These are phyloP conservation scores for Aspergillus felis DNA, from an alignment of 2,329 filamentous ascomycete genomes.

Conservation along the genomic window DNA sequence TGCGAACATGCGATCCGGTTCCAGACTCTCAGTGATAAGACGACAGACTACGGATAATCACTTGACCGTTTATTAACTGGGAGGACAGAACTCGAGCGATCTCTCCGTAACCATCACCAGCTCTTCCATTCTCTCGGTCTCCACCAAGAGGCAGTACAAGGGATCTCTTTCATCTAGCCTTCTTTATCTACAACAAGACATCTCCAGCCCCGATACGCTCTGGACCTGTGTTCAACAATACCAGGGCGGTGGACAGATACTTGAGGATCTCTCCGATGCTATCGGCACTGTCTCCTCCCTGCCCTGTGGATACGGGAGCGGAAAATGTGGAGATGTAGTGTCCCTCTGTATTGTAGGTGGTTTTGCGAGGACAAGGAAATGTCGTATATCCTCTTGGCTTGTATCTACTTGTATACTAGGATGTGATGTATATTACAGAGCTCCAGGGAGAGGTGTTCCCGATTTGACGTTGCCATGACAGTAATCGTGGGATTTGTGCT, in stretches of 20 bases:
- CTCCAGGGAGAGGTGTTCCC: neutral
- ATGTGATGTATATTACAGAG: neutral
- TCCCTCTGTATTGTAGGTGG: neutral
- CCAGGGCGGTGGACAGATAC: constrained; percentile 52
- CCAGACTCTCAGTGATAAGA: neutral
- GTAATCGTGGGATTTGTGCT: neutral
- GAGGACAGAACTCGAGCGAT: neutral
- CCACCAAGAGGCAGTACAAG: neutral
- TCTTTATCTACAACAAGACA: constrained; percentile 16
- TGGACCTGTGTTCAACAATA: constrained; percentile 30
- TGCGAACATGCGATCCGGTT: neutral
- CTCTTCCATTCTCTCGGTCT: neutral
- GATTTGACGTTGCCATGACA: neutral
- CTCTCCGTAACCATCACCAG: neutral
- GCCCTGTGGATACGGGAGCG: neutral
- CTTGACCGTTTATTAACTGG: neutral
- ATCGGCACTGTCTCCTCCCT: neutral
- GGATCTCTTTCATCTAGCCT: neutral
- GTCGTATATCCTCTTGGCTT: neutral
- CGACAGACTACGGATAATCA: neutral
- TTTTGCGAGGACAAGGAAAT: neutral
- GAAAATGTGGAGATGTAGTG: neutral
- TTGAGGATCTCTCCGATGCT: constrained; percentile 47
- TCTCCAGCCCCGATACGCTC: constrained; percentile 26
- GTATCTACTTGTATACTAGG: neutral